Evolutionary conservation across 768 basidiomycete species (phyloP), one percentile per base, ranked within the genome.

Genomic region (Hypholoma fasciculare): DNA sequence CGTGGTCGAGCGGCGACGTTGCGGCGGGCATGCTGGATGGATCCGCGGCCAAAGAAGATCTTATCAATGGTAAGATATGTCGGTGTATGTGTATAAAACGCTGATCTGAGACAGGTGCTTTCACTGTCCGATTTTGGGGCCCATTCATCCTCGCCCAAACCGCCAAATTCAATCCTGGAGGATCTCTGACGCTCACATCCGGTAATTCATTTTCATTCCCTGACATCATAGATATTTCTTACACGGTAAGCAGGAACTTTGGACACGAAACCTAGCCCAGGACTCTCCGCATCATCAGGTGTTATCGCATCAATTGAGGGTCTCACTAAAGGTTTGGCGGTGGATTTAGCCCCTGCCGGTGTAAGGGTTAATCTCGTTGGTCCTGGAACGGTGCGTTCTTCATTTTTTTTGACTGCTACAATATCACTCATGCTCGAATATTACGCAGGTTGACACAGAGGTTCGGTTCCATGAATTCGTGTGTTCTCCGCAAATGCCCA

Each of bases 111-210:
- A n/a, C n/a, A 34, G 30, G 30, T 34, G 49, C 50, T 8, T 57
- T 57, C 23, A 42, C 36, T 7, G 56, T 57, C 14, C 56, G 56
- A 5, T 57, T 57, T n/a, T 51, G 49, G 56, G 56, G 56, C 4
- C 56, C 56, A 5, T 44, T 51, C 34, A 30, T 49, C 9, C 27
- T 57, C 3, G 49, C 56, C 3, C 49, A 57, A 26, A 20, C 40
- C 12, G 56, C 56, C 6, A 50, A 57, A 20, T 49, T 57, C n/a
- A 37, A 42, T 4, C 26, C 49, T 6, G 56, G 56, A 17, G 56
- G 56, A 13, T 57, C 56, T 5, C 39, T 57, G 9, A 51, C 40
- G 7, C 16, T 57, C 8, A 57, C 56, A 7, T 50, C 39, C 9
- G 56, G 56, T 54, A 34, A 34, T 34, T 3, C 9, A 9, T 9